Base-by-base conservation (phyloP, 1,284 basidiomycete genomes). In the Cystobasidium sp. region DNA sequence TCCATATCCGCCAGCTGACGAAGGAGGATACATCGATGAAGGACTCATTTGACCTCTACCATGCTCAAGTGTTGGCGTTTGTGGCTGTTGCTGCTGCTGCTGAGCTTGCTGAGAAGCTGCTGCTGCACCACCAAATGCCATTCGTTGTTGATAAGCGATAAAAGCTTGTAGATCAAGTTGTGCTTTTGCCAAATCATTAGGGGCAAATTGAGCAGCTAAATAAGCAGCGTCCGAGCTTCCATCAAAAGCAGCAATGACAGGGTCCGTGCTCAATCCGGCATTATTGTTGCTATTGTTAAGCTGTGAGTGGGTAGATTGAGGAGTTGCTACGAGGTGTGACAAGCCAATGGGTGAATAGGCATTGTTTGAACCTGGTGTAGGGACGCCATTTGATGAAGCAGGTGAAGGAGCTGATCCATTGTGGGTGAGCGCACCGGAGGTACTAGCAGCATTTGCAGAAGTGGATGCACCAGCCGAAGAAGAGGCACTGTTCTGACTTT, bases 101-200 rank as follows among this genome's bases (percentile, higher is more conserved):
- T 53, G 64, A 41, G 49, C n/a, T n/a, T 67, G 64, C 20, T n/a
- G 18, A 14, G 16, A 16, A 58, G 31, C 31, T 31, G 31, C 31
- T 31, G 31, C 31, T 58, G n/a, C 41, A 31, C 20, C 18, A 53
- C 22, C 64, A n/a, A 47, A 63, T 8, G 69, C 58, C 41, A 71
- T 39, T 49, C 69, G 51, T 37, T 73, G 70, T 31, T 73, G 70
- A 52, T 73, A 64, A 43, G 62, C 62, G 41, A 73, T 65, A 37
- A 65, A 73, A 24, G 62, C 41, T 43, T 73, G 70, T 6, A 73
- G 41, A 8, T 73, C 70, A 49, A 37, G 24, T 43, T 73, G 70
- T 16, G 70, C 70, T 49, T 73, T 73, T 20, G 44, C 59, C 6
- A 63, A 18, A 44, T 71, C 69, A 31, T 16, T 52, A 7, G 69